Base-by-base conservation (phyloP, 768 basidiomycete species). In the Macrolepiota fuliginosa region DNA sequence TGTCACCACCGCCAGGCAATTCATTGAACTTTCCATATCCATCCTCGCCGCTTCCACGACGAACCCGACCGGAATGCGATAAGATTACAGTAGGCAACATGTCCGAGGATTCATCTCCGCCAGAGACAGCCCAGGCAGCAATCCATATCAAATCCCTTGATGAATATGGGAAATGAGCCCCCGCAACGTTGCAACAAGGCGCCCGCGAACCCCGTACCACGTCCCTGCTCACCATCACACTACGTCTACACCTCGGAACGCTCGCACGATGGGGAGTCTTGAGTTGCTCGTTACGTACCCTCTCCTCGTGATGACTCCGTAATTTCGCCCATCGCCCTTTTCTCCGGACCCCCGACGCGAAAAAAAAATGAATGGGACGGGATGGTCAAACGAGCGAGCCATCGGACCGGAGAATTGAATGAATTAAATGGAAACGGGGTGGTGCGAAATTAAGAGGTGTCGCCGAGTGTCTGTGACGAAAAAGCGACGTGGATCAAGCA, bases 401-500 rank as follows among this genome's bases (percentile, higher is more conserved):
- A 47, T 32, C 58, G 50, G 58, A 52, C 36, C 58, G 50, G 37
- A 35, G 27, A 27, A 47, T 22, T 12, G n/a, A 36, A 56, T 22
- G 12, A 27, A 45, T 37, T 9, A 17, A 24, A 25, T 32, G 40
- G 39, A 35, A 56, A 46, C 15, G 27, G n/a, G 56, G 15, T 19
- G 19, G 12, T 37, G 24, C 19, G 53, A 54, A 54, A 39, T 6
- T 22, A 42, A 15, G 19, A 45, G 42, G 10, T 17, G 42, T 45
- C 42, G 42, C 6, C 42, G 9, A 19, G 42, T 19, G 42, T 22
- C 10, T 45, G 42, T 45, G 19, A 32, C 29, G 29, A n/a, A 19
- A n/a, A 45, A 19, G 0, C n/a, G 17, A 45, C 25, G 24, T 22
- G 12, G 45, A 61, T 61, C 53, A 55, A 55, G 45, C 59, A 61